Evolutionary conservation across 768 basidiomycete species (phyloP).

Genomic region (Psilocybe tampanensis): DNA sequence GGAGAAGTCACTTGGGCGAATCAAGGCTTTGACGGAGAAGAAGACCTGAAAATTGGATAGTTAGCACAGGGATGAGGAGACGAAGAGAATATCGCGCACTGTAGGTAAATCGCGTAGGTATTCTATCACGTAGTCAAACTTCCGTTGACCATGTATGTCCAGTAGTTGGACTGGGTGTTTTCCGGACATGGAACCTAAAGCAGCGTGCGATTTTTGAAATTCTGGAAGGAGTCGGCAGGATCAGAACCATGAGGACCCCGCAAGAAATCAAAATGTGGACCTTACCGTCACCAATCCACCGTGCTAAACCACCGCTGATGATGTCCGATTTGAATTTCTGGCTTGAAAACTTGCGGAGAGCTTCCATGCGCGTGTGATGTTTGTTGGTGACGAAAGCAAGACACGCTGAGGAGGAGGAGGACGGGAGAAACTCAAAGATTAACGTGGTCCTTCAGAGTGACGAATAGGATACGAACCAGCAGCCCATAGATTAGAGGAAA

Average conservation of each 20-base stretch:
- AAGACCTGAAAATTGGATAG: constrained; percentile 31
- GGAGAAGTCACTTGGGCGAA: constrained; percentile 36
- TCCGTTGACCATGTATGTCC: not conserved
- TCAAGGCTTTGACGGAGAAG: constrained; percentile 33
- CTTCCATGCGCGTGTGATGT: constrained; percentile 30
- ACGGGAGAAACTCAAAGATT: not conserved
- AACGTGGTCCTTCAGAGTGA: not conserved
- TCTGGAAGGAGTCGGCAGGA: constrained; percentile 21
- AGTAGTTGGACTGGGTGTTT: constrained; percentile 22
- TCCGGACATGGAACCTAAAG: constrained; percentile 23
- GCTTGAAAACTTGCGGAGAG: constrained; percentile 29
- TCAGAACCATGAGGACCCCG: not conserved
- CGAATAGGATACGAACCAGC: constrained; percentile 21
- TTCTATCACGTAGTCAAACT: constrained; percentile 11
- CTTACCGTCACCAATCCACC: constrained; percentile 34
- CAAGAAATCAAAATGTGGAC: not conserved
- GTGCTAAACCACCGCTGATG: constrained; percentile 35
- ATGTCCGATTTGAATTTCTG: constrained; percentile 37
- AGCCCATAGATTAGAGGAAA: constrained; percentile 27
- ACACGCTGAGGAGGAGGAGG: constrained; percentile 21
- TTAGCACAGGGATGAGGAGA: no score
- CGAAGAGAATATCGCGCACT: constrained; percentile 16
- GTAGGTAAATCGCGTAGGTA: constrained; percentile 33
- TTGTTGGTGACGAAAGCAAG: constrained; percentile 32
- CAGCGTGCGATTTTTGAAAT: constrained; percentile 25